A percentile compares a stretch with the other conserved stretches of the same genome.
Evolutionary conservation across 2,329 filamentous ascomycete genomes (phyloP).

Genomic region (Diplodia sapinea): DNA sequence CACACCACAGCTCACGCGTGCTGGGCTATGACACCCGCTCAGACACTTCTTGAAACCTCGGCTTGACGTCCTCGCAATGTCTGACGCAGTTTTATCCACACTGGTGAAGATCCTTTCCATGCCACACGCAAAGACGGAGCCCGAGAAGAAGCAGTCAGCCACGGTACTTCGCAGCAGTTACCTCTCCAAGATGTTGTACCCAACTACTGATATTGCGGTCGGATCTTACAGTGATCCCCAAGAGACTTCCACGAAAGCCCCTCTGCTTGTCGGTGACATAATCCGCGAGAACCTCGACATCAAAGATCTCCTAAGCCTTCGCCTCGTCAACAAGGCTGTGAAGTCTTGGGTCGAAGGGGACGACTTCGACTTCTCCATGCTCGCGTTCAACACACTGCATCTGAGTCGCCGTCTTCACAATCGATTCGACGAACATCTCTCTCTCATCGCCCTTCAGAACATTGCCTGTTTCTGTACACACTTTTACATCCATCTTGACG

Average conservation of each 20-base stretch:
- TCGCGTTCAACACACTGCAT: conserved; percentile 1
- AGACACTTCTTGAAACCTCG: background rate
- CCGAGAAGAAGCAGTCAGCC: background rate
- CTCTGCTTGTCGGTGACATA: background rate
- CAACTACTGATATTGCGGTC: background rate
- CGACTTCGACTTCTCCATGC: background rate
- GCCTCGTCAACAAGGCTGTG: background rate
- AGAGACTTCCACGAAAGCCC: background rate
- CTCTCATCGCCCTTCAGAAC: background rate
- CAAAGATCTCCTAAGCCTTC: conserved; percentile 15
- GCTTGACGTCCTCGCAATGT: background rate
- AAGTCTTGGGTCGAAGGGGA: conserved; percentile 17
- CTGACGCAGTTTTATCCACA: background rate
- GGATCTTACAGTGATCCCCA: background rate
- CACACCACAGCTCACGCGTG: background rate
- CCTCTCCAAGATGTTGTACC: background rate
- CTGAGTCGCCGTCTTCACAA: background rate
- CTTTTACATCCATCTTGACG: background rate
- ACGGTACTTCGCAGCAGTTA: background rate
- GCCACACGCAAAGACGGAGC: background rate
- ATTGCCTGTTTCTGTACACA: conserved; percentile 14
- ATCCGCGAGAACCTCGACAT: background rate
- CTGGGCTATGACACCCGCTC: background rate
- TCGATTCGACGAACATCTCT: background rate
- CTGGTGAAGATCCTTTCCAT: background rate